Percentiles rank a stretch among this genome's conserved stretches.
phyloP scores from a whole-genome alignment of 73 alveolate species.

The Paramecium primaurelia region DNA sequence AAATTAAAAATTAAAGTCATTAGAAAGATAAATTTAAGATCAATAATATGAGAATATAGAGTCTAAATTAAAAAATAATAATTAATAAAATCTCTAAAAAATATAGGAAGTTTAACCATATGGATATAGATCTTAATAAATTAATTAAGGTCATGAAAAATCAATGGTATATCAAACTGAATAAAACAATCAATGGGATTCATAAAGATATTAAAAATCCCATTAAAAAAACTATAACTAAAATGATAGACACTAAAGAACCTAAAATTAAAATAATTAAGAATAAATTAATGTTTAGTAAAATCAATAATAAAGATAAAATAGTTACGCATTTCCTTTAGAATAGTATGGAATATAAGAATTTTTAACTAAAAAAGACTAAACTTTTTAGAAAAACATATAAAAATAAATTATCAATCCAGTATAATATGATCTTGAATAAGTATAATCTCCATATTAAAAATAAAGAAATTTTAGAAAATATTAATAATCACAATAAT shows the following conservation, averaged over 20 bases:
- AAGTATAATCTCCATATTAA: neutral
- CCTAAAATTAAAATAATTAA: neutral
- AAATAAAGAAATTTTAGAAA: neutral
- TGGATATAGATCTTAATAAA: neutral
- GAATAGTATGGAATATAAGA: neutral
- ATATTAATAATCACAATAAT: neutral
- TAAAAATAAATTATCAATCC: neutral
- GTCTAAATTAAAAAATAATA: neutral
- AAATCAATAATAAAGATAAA: neutral
- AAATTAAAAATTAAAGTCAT: neutral
- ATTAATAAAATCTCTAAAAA: neutral
- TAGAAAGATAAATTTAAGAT: neutral
- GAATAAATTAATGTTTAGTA: neutral
- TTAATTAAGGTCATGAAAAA: neutral
- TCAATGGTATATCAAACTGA: neutral
- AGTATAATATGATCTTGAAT: neutral
- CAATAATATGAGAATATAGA: neutral
- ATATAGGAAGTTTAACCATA: neutral
- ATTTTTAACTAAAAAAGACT: neutral
- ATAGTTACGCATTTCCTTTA: neutral
- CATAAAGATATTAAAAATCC: neutral
- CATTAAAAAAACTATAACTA: neutral
- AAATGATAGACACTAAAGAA: neutral
- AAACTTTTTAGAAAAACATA: neutral
- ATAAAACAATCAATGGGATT: neutral